These are phyloP conservation scores for Apophysomyces variabilis DNA, from an alignment of 371 early-diverging fungal species.

Conservation along the genomic window DNA sequence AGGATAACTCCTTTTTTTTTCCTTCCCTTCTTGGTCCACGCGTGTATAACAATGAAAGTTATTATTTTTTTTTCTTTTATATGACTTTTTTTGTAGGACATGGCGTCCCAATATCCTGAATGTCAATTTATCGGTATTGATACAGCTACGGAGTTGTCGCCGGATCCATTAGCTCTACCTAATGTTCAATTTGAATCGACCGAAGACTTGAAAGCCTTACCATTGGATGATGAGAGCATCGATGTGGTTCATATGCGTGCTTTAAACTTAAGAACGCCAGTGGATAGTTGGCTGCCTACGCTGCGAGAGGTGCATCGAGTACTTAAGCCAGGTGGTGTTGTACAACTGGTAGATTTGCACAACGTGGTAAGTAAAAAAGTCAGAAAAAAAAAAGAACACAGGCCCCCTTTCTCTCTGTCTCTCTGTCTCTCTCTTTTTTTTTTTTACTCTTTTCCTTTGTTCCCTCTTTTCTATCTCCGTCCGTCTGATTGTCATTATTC, in stretches of 20 bases:
- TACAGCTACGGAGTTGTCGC: constrained; percentile 19
- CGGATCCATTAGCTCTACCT: constrained; percentile 26
- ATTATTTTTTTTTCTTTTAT: constrained; percentile 11
- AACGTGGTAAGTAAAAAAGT: constrained; percentile 24
- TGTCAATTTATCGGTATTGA: constrained; percentile 38
- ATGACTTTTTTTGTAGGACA: constrained; percentile 28
- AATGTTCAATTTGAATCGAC: constrained; percentile 28
- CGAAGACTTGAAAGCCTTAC: constrained; percentile 1
- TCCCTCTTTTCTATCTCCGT: too few relatives aligned
- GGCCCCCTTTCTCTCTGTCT: too few relatives aligned
- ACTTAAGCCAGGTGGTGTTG: constrained; percentile 42
- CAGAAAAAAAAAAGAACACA: too few relatives aligned
- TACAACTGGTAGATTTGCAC: constrained; percentile 40
- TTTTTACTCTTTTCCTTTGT: too few relatives aligned
- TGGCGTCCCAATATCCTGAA: constrained; percentile 42
- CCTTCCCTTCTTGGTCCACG: background rate
- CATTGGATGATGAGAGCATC: constrained; percentile 27
- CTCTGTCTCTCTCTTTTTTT: too few relatives aligned
- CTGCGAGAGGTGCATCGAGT: constrained; percentile 35
- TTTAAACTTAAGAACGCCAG: constrained; percentile 19
- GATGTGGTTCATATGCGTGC: constrained; percentile 38
- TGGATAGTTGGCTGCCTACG: constrained; percentile 18
- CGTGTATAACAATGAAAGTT: too few relatives aligned
- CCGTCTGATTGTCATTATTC: too few relatives aligned
- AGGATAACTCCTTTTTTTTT: background rate